Percentiles rank a stretch among this genome's conserved stretches.
Conservation (phyloP, 305 asterid species). For the Fraxinus platypoda region DNA sequence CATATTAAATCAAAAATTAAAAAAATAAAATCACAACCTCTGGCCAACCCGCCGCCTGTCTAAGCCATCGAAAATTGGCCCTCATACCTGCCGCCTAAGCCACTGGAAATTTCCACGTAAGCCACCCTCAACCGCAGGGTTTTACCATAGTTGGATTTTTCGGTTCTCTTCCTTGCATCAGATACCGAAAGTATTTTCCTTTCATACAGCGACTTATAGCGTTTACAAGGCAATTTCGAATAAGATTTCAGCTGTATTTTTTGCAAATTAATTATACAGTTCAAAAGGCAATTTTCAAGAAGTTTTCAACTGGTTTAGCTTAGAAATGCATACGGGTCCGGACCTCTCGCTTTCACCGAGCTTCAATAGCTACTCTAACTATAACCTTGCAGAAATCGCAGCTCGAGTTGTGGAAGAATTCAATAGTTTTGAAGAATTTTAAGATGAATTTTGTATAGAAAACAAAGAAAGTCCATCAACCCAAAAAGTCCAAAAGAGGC, state of each 20-base stretch:
- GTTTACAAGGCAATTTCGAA: not conserved
- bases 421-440: conserved; percentile 25
- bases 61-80: no score
- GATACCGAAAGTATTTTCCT: not conserved
- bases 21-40: no score
- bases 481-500: not conserved
- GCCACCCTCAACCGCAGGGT: no score
- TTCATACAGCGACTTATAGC: not conserved
- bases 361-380: conserved; percentile 18
- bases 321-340: not conserved
- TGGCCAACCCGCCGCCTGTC: no score
- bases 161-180: not conserved
- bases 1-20: no score
- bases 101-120: no score
- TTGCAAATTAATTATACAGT: not conserved
- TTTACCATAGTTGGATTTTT: not conserved
- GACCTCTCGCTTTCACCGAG: conserved; percentile 10
- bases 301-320: not conserved
- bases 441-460: conserved; percentile 31
- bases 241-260: not conserved
- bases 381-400: conserved; percentile 5
- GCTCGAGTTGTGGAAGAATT: conserved; percentile 17
- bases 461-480: not conserved
- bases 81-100: no score
- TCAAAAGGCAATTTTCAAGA: not conserved